A percentile compares a stretch with the other conserved stretches of the same genome.
These are phyloP conservation scores for Fulvia fulva DNA, from an alignment of 2,329 filamentous ascomycete genomes.

Conservation along the genomic window DNA sequence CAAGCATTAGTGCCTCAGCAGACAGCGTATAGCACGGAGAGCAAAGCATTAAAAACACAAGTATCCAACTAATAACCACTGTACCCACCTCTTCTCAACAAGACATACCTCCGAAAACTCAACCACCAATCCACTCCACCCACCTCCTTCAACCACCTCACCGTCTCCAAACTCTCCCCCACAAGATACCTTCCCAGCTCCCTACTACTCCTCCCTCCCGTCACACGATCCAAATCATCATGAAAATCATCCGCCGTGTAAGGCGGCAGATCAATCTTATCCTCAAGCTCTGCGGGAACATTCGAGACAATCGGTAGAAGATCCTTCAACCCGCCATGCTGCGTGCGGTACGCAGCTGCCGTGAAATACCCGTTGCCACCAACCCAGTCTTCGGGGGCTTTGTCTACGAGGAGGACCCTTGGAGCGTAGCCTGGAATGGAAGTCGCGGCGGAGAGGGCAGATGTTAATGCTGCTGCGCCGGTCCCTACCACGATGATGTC, in stretches of 20 bases:
- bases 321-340: slow-evolving; percentile 53
- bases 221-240: slow-evolving; percentile 56
- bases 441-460: slow-evolving; percentile 53
- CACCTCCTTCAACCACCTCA: slow-evolving; percentile 29
- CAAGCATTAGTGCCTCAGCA: too few species aligned
- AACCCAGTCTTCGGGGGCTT: slow-evolving; percentile 55
- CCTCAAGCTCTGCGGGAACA: slow-evolving; percentile 43
- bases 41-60: too few species aligned
- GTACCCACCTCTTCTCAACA: background rate
- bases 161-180: slow-evolving; percentile 25
- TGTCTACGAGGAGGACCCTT: slow-evolving; percentile 56
- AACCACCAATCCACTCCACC: slow-evolving; percentile 41
- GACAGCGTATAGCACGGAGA: too few species aligned
- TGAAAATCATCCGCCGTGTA: slow-evolving; percentile 56
- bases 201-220: slow-evolving; percentile 50
- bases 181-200: slow-evolving; percentile 50
- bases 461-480: slow-evolving; percentile 62
- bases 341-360: slow-evolving; percentile 59
- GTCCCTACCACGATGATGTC: slow-evolving; percentile 56
- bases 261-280: slow-evolving; percentile 54
- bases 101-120: slow-evolving; percentile 53
- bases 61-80: too few species aligned
- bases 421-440: slow-evolving; percentile 32
- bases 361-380: slow-evolving; percentile 65
- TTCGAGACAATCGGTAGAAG: slow-evolving; percentile 61